Conservation (phyloP, 2,329 filamentous ascomycete species). For the Colletotrichum higginsianum region DNA sequence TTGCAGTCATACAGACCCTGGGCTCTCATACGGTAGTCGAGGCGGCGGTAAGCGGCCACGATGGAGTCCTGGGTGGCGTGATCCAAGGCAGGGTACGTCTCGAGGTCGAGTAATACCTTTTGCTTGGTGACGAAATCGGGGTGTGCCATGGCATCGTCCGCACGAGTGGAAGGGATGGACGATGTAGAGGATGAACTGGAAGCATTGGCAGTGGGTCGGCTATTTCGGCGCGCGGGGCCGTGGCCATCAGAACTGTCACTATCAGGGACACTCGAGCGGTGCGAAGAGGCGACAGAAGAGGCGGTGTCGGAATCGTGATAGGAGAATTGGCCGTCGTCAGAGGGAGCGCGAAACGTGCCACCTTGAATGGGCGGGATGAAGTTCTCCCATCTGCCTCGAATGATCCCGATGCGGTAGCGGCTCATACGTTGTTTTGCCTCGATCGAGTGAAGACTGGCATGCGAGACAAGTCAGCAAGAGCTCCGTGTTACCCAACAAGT, state of each 20-base stretch:
- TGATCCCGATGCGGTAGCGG: constrained; percentile 85
- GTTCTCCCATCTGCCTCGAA: constrained; percentile 87
- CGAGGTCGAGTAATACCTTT: constrained; percentile 81
- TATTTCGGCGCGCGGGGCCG: too few relatives aligned
- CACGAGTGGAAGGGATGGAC: constrained; percentile 47
- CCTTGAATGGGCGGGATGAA: constrained; percentile 94
- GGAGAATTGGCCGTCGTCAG: constrained; percentile 39
- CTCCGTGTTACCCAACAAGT: too few relatives aligned
- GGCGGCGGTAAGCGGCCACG: constrained; percentile 83
- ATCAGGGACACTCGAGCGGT: too few relatives aligned
- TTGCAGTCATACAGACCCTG: constrained; percentile 89
- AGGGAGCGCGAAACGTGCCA: constrained; percentile 75
- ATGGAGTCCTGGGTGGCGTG: constrained; percentile 80
- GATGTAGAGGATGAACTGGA: too few relatives aligned
- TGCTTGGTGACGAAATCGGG: constrained; percentile 81
- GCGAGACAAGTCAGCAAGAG: constrained; percentile 9
- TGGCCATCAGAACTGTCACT: too few relatives aligned
- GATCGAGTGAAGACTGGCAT: constrained; percentile 78
- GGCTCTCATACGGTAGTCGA: constrained; percentile 79
- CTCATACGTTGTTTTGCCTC: constrained; percentile 84
- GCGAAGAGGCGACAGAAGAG: too few relatives aligned
- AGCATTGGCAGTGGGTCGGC: too few relatives aligned
- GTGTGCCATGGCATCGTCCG: constrained; percentile 67
- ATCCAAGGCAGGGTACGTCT: constrained; percentile 87
- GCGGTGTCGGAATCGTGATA: constrained; percentile 46